Conservation (phyloP, 352 stramenopile species). For the Globisporangium solare region DNA sequence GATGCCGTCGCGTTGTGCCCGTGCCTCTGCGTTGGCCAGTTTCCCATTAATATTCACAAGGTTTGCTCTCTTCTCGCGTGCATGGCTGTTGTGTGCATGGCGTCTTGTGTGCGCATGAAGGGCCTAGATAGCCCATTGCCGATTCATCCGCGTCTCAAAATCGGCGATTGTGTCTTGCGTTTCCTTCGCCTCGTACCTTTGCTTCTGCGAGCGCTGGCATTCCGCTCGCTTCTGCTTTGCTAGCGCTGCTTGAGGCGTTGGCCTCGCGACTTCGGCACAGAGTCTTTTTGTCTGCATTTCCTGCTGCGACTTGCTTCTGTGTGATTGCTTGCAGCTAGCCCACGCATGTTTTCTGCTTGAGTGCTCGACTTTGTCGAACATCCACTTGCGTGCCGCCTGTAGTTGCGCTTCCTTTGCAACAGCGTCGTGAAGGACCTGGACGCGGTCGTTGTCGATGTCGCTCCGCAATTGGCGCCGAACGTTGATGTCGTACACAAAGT, state of each 20-base stretch:
- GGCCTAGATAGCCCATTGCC: conserved; percentile 10
- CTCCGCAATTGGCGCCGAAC: conserved; percentile 46
- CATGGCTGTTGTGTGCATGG: neutral
- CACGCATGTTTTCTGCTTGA: conserved; percentile 21
- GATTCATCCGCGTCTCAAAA: conserved; percentile 35
- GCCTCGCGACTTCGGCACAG: conserved; percentile 1
- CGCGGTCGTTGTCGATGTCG: conserved; percentile 50
- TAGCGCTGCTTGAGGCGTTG: conserved; percentile 5
- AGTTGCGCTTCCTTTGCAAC: conserved; percentile 34
- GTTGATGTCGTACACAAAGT: conserved; percentile 74
- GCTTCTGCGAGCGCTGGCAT: conserved; percentile 13
- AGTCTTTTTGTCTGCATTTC: neutral
- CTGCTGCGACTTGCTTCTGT: neutral
- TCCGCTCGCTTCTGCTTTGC: conserved; percentile 5
- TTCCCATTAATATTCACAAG: conserved; percentile 8
- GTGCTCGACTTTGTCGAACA: conserved; percentile 12
- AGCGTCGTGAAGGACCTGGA: conserved; percentile 22
- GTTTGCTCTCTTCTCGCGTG: neutral
- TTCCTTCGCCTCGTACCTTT: conserved; percentile 17
- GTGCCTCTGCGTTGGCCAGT: conserved; percentile 2
- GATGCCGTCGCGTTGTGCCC: neutral
- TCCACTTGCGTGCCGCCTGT: conserved; percentile 41
- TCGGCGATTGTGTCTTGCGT: conserved; percentile 30
- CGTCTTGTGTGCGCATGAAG: neutral
- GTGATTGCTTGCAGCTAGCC: conserved; percentile 6